phyloP scores from a whole-genome alignment of 2,329 filamentous ascomycete species.

The Verticillium zaregamsianum region DNA sequence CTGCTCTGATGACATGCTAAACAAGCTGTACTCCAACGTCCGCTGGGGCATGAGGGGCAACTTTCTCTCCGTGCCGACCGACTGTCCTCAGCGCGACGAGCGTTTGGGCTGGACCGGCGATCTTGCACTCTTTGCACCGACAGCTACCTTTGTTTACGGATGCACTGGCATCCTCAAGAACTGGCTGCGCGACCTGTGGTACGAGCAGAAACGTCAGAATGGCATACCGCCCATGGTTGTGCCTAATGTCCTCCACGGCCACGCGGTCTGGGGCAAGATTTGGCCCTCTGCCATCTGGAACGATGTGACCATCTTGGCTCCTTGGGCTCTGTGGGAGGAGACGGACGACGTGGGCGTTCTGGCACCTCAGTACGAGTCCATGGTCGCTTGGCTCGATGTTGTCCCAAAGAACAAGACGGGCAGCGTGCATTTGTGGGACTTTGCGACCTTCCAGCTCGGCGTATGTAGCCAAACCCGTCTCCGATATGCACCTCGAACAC shows the following conservation, averaged over 20 bases:
- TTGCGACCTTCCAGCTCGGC: constrained; percentile 1
- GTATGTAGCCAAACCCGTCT: not conserved
- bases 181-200: constrained; percentile 8
- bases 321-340: constrained; percentile 7
- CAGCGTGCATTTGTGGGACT: constrained; percentile 4
- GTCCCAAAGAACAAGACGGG: constrained; percentile 3
- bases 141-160: constrained; percentile 4
- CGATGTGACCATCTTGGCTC: constrained; percentile 6
- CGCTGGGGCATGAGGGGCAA: constrained; percentile 10
- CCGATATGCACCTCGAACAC: not conserved
- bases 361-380: constrained; percentile 2
- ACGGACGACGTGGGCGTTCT: constrained; percentile 1
- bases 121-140: constrained; percentile 6
- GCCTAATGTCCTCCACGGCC: constrained; percentile 16
- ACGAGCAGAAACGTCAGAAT: constrained; percentile 25
- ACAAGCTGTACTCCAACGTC: constrained; percentile 6
- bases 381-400: not conserved
- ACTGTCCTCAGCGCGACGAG: constrained; percentile 12
- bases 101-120: constrained; percentile 8
- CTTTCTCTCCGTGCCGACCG: constrained; percentile 10
- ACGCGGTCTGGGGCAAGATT: constrained; percentile 7
- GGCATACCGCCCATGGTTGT: constrained; percentile 27
- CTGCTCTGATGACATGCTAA: constrained; percentile 5
- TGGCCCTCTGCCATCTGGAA: constrained; percentile 13
- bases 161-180: constrained; percentile 5